A percentile compares a stretch with the other conserved stretches of the same genome.
These are phyloP conservation scores for Nemania serpens DNA, from an alignment of 2,329 filamentous ascomycete species.

Conservation along the genomic window DNA sequence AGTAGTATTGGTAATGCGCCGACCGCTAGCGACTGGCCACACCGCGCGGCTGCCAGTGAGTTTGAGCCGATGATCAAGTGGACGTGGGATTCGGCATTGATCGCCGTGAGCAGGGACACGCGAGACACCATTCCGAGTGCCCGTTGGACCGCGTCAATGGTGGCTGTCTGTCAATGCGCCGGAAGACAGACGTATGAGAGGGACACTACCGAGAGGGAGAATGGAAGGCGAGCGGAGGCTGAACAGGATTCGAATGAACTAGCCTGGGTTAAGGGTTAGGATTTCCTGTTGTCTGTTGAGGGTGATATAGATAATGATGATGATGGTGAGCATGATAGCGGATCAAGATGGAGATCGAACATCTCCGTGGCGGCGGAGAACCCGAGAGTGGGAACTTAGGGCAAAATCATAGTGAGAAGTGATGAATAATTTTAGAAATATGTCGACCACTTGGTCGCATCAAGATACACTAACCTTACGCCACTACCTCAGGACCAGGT, in stretches of 20 bases:
- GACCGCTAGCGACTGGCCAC: conserved; percentile 76
- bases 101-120: conserved; percentile 68
- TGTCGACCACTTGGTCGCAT: background rate
- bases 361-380: background rate
- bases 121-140: conserved; percentile 30
- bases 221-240: background rate
- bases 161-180: background rate
- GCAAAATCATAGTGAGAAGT: background rate
- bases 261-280: too few species aligned
- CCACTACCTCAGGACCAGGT: too few species aligned
- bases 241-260: too few species aligned
- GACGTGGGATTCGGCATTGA: conserved; percentile 70
- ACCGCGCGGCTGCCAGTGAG: conserved; percentile 83
- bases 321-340: too few species aligned
- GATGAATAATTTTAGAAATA: background rate
- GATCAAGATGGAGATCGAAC: background rate
- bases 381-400: background rate
- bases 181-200: too few species aligned
- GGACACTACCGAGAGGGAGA: background rate
- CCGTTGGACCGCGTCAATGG: background rate
- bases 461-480: background rate
- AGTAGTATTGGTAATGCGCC: conserved; percentile 83
- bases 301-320: too few species aligned
- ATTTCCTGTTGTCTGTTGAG: too few species aligned
- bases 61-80: conserved; percentile 89